Base-by-base conservation (phyloP, 345 rosid genomes). In the Luvunga scandens region DNA sequence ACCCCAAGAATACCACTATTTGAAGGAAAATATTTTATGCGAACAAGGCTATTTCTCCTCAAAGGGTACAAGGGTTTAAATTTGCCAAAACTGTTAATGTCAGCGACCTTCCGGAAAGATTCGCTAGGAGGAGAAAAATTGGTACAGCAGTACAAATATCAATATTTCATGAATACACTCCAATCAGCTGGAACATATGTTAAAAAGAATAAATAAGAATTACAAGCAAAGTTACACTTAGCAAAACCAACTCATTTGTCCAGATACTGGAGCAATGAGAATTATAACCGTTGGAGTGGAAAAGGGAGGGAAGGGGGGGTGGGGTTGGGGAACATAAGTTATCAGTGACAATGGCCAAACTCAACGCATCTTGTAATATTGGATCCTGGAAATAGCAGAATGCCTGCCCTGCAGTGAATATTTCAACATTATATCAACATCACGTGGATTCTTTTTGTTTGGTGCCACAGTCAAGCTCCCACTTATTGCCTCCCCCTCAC, bases 381-480 rank as follows among this genome's bases (percentile, higher is more conserved):
- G 98, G 66, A 83, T 84, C 84, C 88, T 90, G 8, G 98, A 89
- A 63, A 86, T 81, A 21, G 72, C 86, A 76, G 89, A 88, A 2
- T 92, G 97, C 67, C 79, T 75, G 12, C 99, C 99, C 66, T 83
- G 80, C 88, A 91, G 72, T 45, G 97, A 84, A 82, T 91, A 96
- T 69, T 86, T 89, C 69, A 96, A 87, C 85, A 81, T 89, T 78
- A 93, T 96, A 83, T 96, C 98, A 24, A 92, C 79, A 59, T 94
- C 99, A 68, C 98, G 93, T 9, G 97, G 98, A 85, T 96, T 94
- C 87, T 88, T 94, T 86, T 89, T 90, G 91, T 94, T 94, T 71
- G 85, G 91, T 27, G 98, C 87, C 76, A 94, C 95, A 1, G 98
- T 89, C 98, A 97, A 88, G 89, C 89, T 91, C 74, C 99, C 99